Base-by-base conservation (phyloP, 2,329 filamentous ascomycete species). In the Fusarium musae region DNA sequence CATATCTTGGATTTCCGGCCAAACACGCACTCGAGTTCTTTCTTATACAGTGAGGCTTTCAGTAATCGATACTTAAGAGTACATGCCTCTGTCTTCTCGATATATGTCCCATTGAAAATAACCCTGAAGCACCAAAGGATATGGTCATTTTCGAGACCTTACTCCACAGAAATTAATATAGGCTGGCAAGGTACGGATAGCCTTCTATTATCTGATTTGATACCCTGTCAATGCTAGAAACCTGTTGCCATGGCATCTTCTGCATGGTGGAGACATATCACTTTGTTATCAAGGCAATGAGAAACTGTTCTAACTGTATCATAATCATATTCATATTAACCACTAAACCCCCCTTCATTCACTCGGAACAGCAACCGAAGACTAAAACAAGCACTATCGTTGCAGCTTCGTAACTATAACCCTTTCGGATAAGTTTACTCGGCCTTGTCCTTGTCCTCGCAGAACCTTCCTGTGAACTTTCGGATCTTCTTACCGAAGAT, bases 401-500 rank as follows among this genome's bases (percentile, higher is more conserved):
- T 17, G 19, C 12, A 4, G 21, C 6, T 1, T 8, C 17, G 17
- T 12, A 13, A 21, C 3, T 8, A 28, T 6, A 12, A 17, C 1
- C 39, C 5, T 10, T 28, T 2, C 10, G 6, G 6, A 36, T 19
- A 17, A 23, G 15, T 19, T 16, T 47, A 68, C n/a, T 53, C 63
- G 12, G 19, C n/a, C 65, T 68, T 68, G 10, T 60, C n/a, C 63
- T 68, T 68, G 8, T 68, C 65, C 16, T 32, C 42, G 16, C 63
- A 59, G n/a, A 40, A 68, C 10, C 13, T 40, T 21, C 63, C 64
- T 9, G 65, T 68, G 2, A 54, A 16, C 15, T 62, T 36, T 23
- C 65, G 40, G 6, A 68, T 68, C 40, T 63, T 68, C 63, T 68
- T 68, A 12, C 65, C 65, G 12, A 34, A 68, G 36, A 68, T 63